These are phyloP conservation scores for Blastocystis sp. DNA, from an alignment of 352 stramenopile species.

Conservation along the genomic window DNA sequence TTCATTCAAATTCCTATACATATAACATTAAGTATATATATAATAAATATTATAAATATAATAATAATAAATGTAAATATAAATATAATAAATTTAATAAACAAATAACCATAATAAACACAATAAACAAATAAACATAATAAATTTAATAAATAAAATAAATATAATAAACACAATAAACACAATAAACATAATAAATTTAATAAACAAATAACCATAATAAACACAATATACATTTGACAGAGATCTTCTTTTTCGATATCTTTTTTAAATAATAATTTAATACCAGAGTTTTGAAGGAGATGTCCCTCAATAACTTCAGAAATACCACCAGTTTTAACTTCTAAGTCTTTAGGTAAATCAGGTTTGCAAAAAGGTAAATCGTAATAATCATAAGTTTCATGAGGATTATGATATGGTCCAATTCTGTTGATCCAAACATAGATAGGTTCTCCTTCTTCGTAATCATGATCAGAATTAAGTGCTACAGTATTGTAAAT, in stretches of 20 bases:
- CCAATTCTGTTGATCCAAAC: slow-evolving; percentile 56
- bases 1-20: slow-evolving; percentile 41
- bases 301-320: slow-evolving; percentile 80
- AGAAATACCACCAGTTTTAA: slow-evolving; percentile 55
- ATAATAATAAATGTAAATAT: no score
- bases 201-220: background rate
- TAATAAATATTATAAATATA: slow-evolving; percentile 26
- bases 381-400: slow-evolving; percentile 97
- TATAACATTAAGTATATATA: no score
- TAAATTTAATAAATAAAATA: slow-evolving; percentile 6
- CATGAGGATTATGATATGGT: slow-evolving; percentile 82
- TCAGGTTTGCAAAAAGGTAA: slow-evolving; percentile 92
- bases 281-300: slow-evolving; percentile 69
- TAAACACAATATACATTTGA: slow-evolving; percentile 19
- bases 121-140: slow-evolving; percentile 1
- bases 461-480: slow-evolving; percentile 35
- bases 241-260: slow-evolving; percentile 17
- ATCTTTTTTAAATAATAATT: slow-evolving; percentile 50
- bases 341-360: slow-evolving; percentile 53
- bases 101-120: slow-evolving; percentile 37
- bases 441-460: slow-evolving; percentile 40
- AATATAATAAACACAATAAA: no score
- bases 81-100: slow-evolving; percentile 6
- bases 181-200: no score
- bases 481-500: no score